A percentile compares a stretch with the other conserved stretches of the same genome.
These are phyloP conservation scores for Sugiyamaella marilandica DNA, from an alignment of 805 yeast species.

Conservation along the genomic window DNA sequence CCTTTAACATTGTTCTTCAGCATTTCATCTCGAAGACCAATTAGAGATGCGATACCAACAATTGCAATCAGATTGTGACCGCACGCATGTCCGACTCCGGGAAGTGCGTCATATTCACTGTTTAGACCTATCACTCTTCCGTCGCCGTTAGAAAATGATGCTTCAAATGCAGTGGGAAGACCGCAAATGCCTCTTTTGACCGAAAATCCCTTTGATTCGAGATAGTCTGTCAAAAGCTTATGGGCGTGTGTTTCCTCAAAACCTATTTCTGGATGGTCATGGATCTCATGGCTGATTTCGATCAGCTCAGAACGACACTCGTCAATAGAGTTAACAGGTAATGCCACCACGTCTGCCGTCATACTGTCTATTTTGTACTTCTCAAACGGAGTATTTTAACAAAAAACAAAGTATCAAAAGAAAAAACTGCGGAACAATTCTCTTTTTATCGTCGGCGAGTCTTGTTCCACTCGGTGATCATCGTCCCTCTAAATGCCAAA, in stretches of 20 bases:
- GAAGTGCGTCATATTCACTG: constrained; percentile 31
- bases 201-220: constrained; percentile 23
- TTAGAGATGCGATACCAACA: constrained; percentile 23
- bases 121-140: constrained; percentile 25
- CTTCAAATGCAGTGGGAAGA: constrained; percentile 25
- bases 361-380: not conserved
- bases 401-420: too few species aligned
- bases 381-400: too few species aligned
- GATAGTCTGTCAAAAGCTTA: constrained; percentile 22
- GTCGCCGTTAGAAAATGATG: constrained; percentile 11
- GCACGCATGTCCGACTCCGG: constrained; percentile 31
- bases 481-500: too few species aligned
- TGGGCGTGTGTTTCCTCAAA: constrained; percentile 28
- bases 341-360: not conserved
- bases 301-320: not conserved
- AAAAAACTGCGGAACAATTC: too few species aligned
- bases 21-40: constrained; percentile 24
- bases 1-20: constrained; percentile 25
- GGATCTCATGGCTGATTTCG: constrained; percentile 33
- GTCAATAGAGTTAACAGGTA: not conserved
- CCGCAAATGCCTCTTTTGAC: constrained; percentile 28
- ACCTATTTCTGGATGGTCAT: constrained; percentile 9
- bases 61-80: constrained; percentile 32
- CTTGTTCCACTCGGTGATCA: too few species aligned
- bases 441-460: too few species aligned